Percentiles rank a stretch among this genome's conserved stretches.
phyloP scores from a whole-genome alignment of 139 green algal genomes.

The Asterochloris sp. region DNA sequence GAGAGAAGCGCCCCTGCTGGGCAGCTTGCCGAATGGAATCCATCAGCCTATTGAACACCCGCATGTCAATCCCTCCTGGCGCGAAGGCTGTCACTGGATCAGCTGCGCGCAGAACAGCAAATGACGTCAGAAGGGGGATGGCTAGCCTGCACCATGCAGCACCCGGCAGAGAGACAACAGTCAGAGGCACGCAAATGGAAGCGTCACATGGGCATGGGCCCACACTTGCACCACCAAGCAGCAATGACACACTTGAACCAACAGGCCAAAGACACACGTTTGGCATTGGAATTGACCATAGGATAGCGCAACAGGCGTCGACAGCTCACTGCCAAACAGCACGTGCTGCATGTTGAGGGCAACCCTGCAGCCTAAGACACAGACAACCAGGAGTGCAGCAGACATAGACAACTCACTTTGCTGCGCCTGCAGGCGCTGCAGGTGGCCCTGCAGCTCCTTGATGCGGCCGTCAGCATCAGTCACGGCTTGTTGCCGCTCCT shows the following conservation, averaged over 20 bases:
- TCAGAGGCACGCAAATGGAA: too few relatives aligned
- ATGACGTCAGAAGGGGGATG: neutral
- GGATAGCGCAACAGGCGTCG: too few relatives aligned
- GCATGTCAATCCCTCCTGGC: neutral
- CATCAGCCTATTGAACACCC: conserved; percentile 4
- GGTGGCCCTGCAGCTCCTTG: conserved; percentile 30
- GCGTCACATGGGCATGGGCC: too few relatives aligned
- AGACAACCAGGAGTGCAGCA: too few relatives aligned
- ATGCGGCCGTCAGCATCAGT: conserved; percentile 27
- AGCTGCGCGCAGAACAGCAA: neutral
- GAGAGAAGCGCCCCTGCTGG: neutral
- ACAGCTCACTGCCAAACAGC: too few relatives aligned
- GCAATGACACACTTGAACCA: too few relatives aligned
- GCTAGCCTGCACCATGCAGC: neutral
- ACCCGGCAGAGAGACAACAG: neutral
- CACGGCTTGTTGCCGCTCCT: neutral
- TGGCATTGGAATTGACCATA: too few relatives aligned
- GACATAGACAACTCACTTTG: neutral
- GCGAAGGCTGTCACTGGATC: conserved; percentile 13
- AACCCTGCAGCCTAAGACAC: too few relatives aligned
- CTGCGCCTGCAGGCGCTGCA: neutral
- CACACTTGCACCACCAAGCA: too few relatives aligned
- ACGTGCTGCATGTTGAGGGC: too few relatives aligned
- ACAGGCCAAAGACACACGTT: too few relatives aligned
- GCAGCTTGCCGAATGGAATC: neutral